These are phyloP conservation scores for Acer saccharum DNA, from an alignment of 345 rosid species.

Conservation along the genomic window DNA sequence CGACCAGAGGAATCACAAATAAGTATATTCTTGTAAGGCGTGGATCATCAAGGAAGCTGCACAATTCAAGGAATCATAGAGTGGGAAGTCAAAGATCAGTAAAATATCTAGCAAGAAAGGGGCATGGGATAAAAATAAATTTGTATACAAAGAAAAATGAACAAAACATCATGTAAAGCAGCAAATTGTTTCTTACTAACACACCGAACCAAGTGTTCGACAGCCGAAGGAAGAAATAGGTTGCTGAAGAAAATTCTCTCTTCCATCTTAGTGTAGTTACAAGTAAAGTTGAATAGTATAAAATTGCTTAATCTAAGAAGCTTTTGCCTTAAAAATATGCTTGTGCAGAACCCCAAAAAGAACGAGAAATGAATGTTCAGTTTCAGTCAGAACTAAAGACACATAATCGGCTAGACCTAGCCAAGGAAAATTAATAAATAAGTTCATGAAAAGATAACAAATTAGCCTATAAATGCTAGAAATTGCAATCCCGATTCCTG, in stretches of 20 bases:
- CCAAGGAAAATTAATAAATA: too few relatives aligned
- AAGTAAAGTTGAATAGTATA: too few relatives aligned
- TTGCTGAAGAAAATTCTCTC: too few relatives aligned
- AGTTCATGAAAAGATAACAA: too few relatives aligned
- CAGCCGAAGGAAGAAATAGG: too few relatives aligned
- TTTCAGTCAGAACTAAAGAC: neutral
- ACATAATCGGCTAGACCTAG: neutral
- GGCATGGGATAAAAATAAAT: neutral
- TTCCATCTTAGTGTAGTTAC: too few relatives aligned
- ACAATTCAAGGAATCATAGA: constrained; percentile 61
- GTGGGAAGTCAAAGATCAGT: neutral
- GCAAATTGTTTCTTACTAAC: too few relatives aligned
- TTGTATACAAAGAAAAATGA: neutral
- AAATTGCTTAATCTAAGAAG: too few relatives aligned
- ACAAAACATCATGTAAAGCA: constrained; percentile 1
- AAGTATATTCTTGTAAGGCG: constrained; percentile 35
- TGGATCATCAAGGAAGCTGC: constrained; percentile 59
- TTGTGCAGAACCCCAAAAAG: neutral
- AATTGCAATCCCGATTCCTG: neutral
- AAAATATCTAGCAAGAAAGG: neutral
- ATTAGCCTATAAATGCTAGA: neutral
- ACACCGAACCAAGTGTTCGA: too few relatives aligned
- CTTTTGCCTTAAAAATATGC: too few relatives aligned
- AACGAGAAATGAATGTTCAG: too few relatives aligned
- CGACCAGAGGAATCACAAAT: constrained; percentile 24